These are phyloP conservation scores for Solanum pinnatisectum DNA, from an alignment of 257 asterid genomes.

Conservation along the genomic window DNA sequence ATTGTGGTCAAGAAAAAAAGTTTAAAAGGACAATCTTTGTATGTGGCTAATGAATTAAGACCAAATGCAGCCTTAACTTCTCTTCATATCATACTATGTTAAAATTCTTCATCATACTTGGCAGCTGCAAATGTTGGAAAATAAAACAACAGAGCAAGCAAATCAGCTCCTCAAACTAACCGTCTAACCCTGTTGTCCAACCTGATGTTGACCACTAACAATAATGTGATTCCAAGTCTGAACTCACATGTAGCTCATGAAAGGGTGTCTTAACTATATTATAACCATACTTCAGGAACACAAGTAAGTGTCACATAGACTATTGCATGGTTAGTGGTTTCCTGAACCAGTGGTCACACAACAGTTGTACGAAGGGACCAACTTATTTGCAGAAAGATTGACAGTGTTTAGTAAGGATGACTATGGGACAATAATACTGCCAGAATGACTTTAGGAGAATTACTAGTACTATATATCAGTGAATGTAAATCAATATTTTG, in stretches of 20 bases:
- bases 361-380: background rate
- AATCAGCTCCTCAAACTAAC: background rate
- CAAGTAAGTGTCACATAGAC: background rate
- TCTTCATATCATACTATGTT: background rate
- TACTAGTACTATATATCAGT: background rate
- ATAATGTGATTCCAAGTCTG: background rate
- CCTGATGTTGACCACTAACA: background rate
- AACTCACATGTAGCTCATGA: background rate
- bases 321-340: background rate
- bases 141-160: background rate
- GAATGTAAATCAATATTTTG: background rate
- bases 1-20: background rate
- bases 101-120: background rate
- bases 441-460: background rate
- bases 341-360: background rate
- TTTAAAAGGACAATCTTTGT: background rate
- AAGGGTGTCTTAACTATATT: background rate
- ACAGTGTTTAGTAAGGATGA: background rate
- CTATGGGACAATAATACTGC: background rate
- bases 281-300: background rate
- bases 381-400: background rate
- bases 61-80: background rate
- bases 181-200: background rate
- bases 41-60: background rate
- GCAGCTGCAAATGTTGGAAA: background rate